Conservation (phyloP, 257 asterid genomes). For the Salvia hispanica region DNA sequence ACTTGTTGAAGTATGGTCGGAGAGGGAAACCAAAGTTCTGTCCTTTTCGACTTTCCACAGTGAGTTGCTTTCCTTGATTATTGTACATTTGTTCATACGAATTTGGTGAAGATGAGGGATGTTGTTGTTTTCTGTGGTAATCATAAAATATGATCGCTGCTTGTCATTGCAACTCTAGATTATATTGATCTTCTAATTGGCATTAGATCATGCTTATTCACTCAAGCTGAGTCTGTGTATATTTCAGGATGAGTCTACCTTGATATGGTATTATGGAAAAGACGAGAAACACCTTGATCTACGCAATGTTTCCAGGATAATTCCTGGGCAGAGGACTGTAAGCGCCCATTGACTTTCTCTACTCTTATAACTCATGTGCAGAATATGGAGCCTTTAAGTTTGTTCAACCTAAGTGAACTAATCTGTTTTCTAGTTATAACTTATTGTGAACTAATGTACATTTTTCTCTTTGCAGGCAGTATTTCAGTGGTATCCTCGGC, state of each 20-base stretch:
- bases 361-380: background rate
- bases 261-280: conserved; percentile 87
- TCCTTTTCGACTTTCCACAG: conserved; percentile 85
- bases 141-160: background rate
- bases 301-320: conserved; percentile 66
- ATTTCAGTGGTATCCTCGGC: conserved; percentile 91
- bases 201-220: background rate
- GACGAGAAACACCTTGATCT: conserved; percentile 85
- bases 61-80: conserved; percentile 41
- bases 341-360: conserved; percentile 41
- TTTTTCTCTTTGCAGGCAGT: conserved; percentile 53
- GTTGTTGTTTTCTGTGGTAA: background rate
- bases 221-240: background rate
- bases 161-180: background rate
- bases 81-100: background rate
- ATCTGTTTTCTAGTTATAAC: too few species aligned
- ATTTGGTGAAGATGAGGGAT: background rate
- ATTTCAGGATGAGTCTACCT: conserved; percentile 80
- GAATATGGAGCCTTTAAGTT: background rate
- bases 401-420: background rate
- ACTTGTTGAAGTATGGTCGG: conserved; percentile 86
- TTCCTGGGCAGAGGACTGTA: conserved; percentile 98
- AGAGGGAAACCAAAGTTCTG: conserved; percentile 98
- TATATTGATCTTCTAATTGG: conserved; percentile 17
- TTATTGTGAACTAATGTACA: background rate